Percentiles rank a stretch among this genome's conserved stretches.
These are phyloP conservation scores for Colletotrichum orbiculare DNA, from an alignment of 2,329 filamentous ascomycete genomes.

Conservation along the genomic window DNA sequence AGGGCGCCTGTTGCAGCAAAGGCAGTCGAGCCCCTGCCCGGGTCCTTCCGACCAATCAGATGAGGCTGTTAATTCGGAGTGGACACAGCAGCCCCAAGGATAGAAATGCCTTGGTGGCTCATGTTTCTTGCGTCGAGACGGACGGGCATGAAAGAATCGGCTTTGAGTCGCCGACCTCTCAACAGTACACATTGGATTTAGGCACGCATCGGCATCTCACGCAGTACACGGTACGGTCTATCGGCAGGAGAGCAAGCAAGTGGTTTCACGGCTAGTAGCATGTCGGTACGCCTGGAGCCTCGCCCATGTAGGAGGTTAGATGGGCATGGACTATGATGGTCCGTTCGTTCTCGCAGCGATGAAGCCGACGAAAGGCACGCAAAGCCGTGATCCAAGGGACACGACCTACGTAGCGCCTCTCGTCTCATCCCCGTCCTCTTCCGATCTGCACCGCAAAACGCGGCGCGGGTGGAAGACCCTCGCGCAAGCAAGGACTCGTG, in stretches of 20 bases:
- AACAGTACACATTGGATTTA: too few species aligned
- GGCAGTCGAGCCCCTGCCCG: too few species aligned
- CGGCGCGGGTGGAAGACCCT: conserved; percentile 35
- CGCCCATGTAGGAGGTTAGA: conserved; percentile 57
- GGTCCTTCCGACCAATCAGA: too few species aligned
- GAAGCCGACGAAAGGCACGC: background rate
- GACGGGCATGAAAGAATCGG: too few species aligned
- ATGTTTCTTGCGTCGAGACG: too few species aligned
- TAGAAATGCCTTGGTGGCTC: too few species aligned
- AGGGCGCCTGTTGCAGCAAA: background rate
- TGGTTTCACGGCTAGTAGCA: background rate
- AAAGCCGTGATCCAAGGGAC: background rate
- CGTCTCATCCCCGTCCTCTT: conserved; percentile 34
- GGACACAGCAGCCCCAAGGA: too few species aligned
- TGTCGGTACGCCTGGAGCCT: conserved; percentile 61
- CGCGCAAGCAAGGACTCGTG: conserved; percentile 35
- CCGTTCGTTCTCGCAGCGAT: conserved; percentile 57
- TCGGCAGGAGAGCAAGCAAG: background rate
- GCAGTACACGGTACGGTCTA: background rate
- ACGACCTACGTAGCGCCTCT: background rate
- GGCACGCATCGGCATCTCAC: too few species aligned
- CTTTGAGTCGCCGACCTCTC: too few species aligned
- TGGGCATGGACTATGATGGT: conserved; percentile 67
- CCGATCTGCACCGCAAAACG: conserved; percentile 37
- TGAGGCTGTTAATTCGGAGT: too few species aligned